Conservation (phyloP, 208 protist species). For the Wallacemonas sp. region DNA sequence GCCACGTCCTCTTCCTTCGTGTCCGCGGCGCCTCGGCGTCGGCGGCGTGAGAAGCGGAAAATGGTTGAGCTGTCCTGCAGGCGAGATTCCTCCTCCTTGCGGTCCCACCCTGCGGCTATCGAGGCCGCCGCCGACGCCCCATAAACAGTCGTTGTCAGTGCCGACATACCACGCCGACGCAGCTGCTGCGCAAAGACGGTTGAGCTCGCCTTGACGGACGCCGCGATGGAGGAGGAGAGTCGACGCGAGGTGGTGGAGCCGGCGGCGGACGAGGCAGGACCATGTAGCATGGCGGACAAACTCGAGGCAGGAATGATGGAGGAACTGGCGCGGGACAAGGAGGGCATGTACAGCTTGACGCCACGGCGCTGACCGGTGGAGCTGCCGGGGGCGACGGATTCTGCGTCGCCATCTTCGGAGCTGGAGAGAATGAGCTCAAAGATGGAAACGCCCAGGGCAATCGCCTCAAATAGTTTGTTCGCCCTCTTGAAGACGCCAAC, state of each 20-base stretch:
- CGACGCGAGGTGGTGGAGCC: conserved; percentile 22
- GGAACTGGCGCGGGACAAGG: conserved; percentile 79
- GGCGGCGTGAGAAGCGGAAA: conserved; percentile 66
- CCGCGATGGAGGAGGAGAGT: conserved; percentile 66
- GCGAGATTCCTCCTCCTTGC: conserved; percentile 49
- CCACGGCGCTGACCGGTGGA: conserved; percentile 29
- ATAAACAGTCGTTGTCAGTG: conserved; percentile 80
- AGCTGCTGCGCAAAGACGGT: conserved; percentile 68
- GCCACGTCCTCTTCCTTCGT: conserved; percentile 11
- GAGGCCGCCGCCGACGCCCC: conserved; percentile 82
- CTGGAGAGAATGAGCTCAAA: conserved; percentile 80
- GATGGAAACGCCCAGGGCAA: conserved; percentile 82
- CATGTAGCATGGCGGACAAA: conserved; percentile 49
- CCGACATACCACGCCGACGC: conserved; percentile 53
- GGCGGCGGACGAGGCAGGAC: conserved; percentile 10
- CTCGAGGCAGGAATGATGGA: conserved; percentile 78
- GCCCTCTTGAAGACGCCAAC: conserved; percentile 64
- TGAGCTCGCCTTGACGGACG: conserved; percentile 71
- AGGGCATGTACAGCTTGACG: conserved; percentile 60
- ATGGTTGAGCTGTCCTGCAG: conserved; percentile 75
- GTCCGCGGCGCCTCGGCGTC: conserved; percentile 4
- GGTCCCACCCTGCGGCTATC: conserved; percentile 55
- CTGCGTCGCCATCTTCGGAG: conserved; percentile 79
- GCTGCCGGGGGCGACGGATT: conserved; percentile 73
- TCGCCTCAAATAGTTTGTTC: conserved; percentile 71